These are phyloP conservation scores for Uronychia setigera DNA, from an alignment of 73 alveolate genomes.

Conservation along the genomic window DNA sequence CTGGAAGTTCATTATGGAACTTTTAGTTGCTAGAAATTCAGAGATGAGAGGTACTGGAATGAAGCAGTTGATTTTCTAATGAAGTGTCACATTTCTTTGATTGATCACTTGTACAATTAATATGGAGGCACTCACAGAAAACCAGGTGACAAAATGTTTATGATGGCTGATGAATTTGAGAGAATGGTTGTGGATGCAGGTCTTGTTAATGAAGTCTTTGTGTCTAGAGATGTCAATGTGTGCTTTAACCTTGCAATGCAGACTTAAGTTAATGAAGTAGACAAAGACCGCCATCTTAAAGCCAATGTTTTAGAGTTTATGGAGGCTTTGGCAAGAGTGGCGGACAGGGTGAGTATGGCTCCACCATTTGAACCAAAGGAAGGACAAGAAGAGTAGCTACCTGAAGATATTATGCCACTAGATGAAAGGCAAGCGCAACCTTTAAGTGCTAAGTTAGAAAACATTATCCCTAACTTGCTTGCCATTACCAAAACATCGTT, in stretches of 20 bases:
- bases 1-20: not conserved
- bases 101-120: conserved; percentile 73
- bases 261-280: conserved; percentile 81
- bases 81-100: conserved; percentile 74
- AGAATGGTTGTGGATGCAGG: conserved; percentile 60
- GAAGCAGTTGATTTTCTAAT: conserved; percentile 81
- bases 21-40: conserved; percentile 18
- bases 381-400: not conserved
- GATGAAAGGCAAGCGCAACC: conserved; percentile 44
- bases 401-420: conserved; percentile 11
- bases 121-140: conserved; percentile 71
- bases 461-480: conserved; percentile 29
- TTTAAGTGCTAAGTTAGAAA: conserved; percentile 38
- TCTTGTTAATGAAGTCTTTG: conserved; percentile 74
- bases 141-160: conserved; percentile 54
- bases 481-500: conserved; percentile 28
- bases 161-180: conserved; percentile 78
- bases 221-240: conserved; percentile 79
- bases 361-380: conserved; percentile 4
- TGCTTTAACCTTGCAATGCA: conserved; percentile 79
- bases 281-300: conserved; percentile 77
- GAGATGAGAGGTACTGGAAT: conserved; percentile 81
- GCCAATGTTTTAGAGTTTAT: conserved; percentile 84
- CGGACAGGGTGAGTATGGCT: conserved; percentile 52
- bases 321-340: conserved; percentile 85